Percentiles rank a stretch among this genome's conserved stretches.
Conservation (phyloP, 2,329 filamentous ascomycete genomes). For the Coniochaeta pulveracea region DNA sequence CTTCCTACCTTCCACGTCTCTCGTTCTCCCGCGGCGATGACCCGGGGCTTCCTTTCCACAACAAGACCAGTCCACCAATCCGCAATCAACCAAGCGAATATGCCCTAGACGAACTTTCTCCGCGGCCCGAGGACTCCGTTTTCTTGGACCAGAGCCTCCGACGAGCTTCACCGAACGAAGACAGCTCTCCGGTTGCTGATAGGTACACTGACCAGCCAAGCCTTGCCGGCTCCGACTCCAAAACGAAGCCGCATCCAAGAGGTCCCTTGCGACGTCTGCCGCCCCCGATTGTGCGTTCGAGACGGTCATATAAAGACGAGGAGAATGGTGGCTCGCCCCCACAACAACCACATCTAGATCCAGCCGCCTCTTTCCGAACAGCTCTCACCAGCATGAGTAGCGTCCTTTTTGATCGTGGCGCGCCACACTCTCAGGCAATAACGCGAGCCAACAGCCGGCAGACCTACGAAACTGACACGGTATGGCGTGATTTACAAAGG, state of each 20-base stretch:
- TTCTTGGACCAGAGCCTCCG: constrained; percentile 7
- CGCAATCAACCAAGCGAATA: constrained; percentile 21
- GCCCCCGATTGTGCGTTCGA: constrained; percentile 35
- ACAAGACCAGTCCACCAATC: constrained; percentile 11
- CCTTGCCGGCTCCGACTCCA: constrained; percentile 20
- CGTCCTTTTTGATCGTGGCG: constrained; percentile 24
- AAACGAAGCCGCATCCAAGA: constrained; percentile 14
- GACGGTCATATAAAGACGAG: constrained; percentile 22
- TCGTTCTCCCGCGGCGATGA: constrained; percentile 13
- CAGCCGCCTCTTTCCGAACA: constrained; percentile 13
- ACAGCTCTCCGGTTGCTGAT: constrained; percentile 8
- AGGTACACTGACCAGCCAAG: constrained; percentile 13
- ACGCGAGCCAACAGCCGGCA: constrained; percentile 11
- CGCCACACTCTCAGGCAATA: constrained; percentile 7
- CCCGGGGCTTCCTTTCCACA: constrained; percentile 17
- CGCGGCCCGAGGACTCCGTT: constrained; percentile 15
- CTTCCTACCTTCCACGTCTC: constrained; percentile 19
- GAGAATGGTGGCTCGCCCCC: constrained; percentile 12
- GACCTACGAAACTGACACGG: constrained; percentile 25
- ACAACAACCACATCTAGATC: constrained; percentile 1
- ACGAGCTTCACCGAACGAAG: constrained; percentile 7
- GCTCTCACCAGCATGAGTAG: constrained; percentile 17
- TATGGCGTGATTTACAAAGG: constrained; percentile 34
- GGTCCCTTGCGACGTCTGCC: constrained; percentile 36
- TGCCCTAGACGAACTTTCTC: constrained; percentile 20